These are phyloP conservation scores for Colletotrichum camelliae DNA, from an alignment of 2,329 filamentous ascomycete species.

Conservation along the genomic window DNA sequence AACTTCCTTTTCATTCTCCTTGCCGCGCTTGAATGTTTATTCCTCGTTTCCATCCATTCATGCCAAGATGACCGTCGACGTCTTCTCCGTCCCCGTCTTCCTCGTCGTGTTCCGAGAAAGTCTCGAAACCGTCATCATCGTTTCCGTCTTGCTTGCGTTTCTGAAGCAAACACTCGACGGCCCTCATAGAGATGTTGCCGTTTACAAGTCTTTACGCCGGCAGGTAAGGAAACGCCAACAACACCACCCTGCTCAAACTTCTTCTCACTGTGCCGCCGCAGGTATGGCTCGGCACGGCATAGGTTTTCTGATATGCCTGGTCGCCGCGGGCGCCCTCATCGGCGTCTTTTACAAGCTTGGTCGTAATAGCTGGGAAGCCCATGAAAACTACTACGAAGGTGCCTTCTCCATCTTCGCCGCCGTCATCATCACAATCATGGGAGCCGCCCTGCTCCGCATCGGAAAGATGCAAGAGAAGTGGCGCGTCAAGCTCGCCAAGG, in stretches of 20 bases:
- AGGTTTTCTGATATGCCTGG: constrained; percentile 66
- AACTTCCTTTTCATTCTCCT: background rate
- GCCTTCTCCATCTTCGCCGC: constrained; percentile 77
- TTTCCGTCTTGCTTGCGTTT: constrained; percentile 86
- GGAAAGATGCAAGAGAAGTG: constrained; percentile 87
- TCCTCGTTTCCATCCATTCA: background rate
- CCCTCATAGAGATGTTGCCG: constrained; percentile 61
- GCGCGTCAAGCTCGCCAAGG: constrained; percentile 79
- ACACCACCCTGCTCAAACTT: background rate
- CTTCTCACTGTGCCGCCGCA: constrained; percentile 28
- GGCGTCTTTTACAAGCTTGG: constrained; percentile 73
- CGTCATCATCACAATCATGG: constrained; percentile 83
- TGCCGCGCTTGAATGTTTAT: background rate
- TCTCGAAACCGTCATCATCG: constrained; percentile 82
- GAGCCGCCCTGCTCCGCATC: constrained; percentile 79
- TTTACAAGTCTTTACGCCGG: constrained; percentile 71
- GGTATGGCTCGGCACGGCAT: constrained; percentile 66
- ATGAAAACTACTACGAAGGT: constrained; percentile 83
- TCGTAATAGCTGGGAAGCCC: constrained; percentile 67
- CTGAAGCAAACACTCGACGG: constrained; percentile 79
- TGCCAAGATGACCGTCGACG: constrained; percentile 62
- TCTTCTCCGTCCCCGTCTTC: constrained; percentile 83
- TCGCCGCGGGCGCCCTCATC: constrained; percentile 69
- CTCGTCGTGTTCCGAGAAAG: constrained; percentile 90
- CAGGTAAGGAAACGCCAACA: constrained; percentile 50